Base-by-base conservation (phyloP, 306 rosid genomes). In the Cajanus cajan region DNA sequence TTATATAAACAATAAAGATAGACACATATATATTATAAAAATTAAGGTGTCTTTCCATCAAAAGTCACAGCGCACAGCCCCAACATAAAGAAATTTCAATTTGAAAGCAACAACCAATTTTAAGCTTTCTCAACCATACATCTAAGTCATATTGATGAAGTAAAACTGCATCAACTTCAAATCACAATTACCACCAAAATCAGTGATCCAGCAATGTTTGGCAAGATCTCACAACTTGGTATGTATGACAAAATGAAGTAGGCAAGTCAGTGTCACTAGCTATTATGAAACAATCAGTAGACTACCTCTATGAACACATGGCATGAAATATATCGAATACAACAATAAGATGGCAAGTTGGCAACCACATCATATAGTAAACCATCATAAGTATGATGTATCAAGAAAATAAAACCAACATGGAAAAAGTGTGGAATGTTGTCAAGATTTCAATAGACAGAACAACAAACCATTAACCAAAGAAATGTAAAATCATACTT, bases 71-170 rank as follows among this genome's bases (percentile, higher is more conserved):
- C 18, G 24, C 61, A 66, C 22, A 63, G 8, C 69, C 55, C 55
- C 25, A 58, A 39, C 64, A 22, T 6, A 58, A 68, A 5, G 12
- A 39, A 54, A n/a, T 41, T 43, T 73, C 39, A 4, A 16, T 63
- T 80, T 40, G 43, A 66, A 77, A 31, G 21, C 55, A 77, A 64
- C 58, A 77, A 64, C 66, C 45, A 71, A 45, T 48, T 52, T 75
- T 48, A n/a, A n/a, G n/a, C n/a, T n/a, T n/a, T n/a, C n/a, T n/a
- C n/a, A n/a, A 69, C 68, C 44, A 50, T 47, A 67, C 59, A 68
- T 66, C 54, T 19, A 40, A 48, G 52, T 55, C 71, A 59, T 24
- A 41, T 43, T 62, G 59, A 40, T 62, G 22, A 37, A 82, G 18
- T 57, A 68, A 59, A 64, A 67, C 21, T 22, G 44, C 33, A 25